Conservation (phyloP, 768 basidiomycete genomes). For the Infundibulicybe gibba region DNA sequence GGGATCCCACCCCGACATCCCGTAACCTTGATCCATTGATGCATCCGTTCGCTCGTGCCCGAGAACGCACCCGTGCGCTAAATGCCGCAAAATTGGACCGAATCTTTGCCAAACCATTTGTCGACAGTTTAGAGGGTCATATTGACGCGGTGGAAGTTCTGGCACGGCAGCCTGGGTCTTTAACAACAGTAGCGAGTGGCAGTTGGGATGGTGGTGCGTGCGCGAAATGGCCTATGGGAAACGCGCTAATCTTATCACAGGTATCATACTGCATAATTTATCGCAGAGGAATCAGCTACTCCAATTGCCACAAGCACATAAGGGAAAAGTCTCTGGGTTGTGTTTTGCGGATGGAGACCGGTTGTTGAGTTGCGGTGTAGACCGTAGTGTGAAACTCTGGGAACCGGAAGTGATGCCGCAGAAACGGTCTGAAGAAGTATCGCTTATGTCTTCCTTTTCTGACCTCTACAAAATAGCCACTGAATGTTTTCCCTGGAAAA, state of each 20-base stretch:
- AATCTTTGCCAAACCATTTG: constrained; percentile 97
- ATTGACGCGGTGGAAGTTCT: constrained; percentile 91
- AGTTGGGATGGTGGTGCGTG: constrained; percentile 93
- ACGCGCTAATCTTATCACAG: constrained; percentile 30
- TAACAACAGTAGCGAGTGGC: constrained; percentile 83
- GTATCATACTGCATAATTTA: constrained; percentile 83
- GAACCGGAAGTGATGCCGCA: constrained; percentile 26
- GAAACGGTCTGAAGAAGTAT: constrained; percentile 28
- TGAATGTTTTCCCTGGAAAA: constrained; percentile 82
- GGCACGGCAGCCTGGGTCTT: constrained; percentile 64
- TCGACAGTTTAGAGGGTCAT: constrained; percentile 88
- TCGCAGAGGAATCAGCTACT: constrained; percentile 50
- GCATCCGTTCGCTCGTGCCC: constrained; percentile 90
- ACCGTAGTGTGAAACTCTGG: constrained; percentile 85
- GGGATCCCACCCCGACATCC: constrained; percentile 84
- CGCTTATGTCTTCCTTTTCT: too few species aligned
- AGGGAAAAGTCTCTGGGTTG: constrained; percentile 82
- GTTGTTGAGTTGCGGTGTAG: constrained; percentile 78
- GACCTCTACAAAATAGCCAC: constrained; percentile 39
- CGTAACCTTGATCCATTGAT: constrained; percentile 93
- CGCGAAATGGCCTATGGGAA: constrained; percentile 3
- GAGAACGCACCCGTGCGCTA: constrained; percentile 91
- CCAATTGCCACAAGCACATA: constrained; percentile 69
- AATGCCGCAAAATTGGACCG: constrained; percentile 97
- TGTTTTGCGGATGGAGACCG: constrained; percentile 64